Evolutionary conservation across 768 basidiomycete genomes (phyloP), one percentile per base, ranked within the genome.

Genomic region (Russula ochroleuca): DNA sequence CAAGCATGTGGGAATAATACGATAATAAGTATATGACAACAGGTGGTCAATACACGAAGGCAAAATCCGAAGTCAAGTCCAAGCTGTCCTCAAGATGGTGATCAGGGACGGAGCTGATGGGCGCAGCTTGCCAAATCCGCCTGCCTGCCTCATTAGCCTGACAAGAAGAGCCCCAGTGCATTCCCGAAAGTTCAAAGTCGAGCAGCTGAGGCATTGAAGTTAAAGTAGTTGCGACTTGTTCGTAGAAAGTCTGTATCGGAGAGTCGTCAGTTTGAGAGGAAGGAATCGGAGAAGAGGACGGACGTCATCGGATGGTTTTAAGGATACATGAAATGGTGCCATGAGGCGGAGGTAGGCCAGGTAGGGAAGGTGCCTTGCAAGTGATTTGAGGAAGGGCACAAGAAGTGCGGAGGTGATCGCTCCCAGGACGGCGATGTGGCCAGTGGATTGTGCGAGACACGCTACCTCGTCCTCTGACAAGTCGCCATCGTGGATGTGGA

Each of bases 111-210:
- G 50, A 48, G 35, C 0, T 48, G 25, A 68, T 67, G 21, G 67
- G 65, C 21, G 57, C 59, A 15, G 67, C 64, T 35, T 66, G 67
- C 67, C 67, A 68, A 13, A 68, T 59, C 21, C 65, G 67, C 56
- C 48, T 68, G 65, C 59, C 61, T 10, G 54, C 47, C 5, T 62
- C 67, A 37, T 59, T 66, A 14, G 61, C 33, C 37, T 66, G 64
- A 25, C 33, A 68, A 38, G 65, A 67, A 35, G 67, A 68, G 45
- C 61, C 79, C 87, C 88, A 91, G 67, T 86, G 86, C 75, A 90
- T 83, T 38, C 89, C 90, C 52, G 81, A 85, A 33, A 91, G 81
- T 71, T 90, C 89, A 69, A 89, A 89, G 51, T 82, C 81, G 65
- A 80, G 76, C 40, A 91, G 79, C 59, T 81, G 75, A n/a, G 82